Base-by-base conservation (phyloP, 164 flowering plant genomes). In the Umbellularia californica region DNA sequence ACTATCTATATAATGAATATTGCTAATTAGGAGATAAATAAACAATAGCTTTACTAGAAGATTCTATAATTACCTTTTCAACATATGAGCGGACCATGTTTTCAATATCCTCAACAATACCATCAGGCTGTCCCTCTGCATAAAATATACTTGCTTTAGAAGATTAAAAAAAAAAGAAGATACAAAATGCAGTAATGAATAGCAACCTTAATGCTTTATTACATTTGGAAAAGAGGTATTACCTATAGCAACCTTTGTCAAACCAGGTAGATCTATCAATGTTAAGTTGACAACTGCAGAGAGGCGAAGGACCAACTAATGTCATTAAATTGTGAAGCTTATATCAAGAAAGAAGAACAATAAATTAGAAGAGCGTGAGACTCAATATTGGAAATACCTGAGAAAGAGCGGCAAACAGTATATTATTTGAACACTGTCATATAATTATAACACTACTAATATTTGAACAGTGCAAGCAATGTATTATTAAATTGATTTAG, bases 211-310 rank as follows among this genome's bases (percentile, higher is more conserved):
- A 55, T 14, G 60, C 47, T 55, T 55, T 30, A 58, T 24, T 28
- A 67, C 60, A 55, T 15, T 15, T 67, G 17, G 17, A 28, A 67
- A 0, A 25, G 58, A 25, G 76, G 92, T 22, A 66, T 87, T 77
- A 95, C 99, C 99, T 74, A 95, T 89, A 78, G 98, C 99, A 72
- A 95, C 98, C 84, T 95, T 95, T 74, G 99, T 95, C 70, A 95
- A 97, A 55, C 99, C 99, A 79, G 99, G 99, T 83, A 95, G 97
- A 89, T 93, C 99, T 68, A 95, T 79, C 81, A 93, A 77, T 12
- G 99, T 95, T 88, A 95, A 80, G 80, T 95, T 95, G 71, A 95
- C 98, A 83, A 95, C 99, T 95, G 95, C 76, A 77, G 72, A 27
- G 47, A 66, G 62, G 12, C n/a, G 60, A 63, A 50, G 30, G 20